Percentiles rank a stretch among this genome's conserved stretches.
These are phyloP conservation scores for Trichosporon coremiiforme DNA, from an alignment of 1,284 basidiomycete genomes.

Conservation along the genomic window DNA sequence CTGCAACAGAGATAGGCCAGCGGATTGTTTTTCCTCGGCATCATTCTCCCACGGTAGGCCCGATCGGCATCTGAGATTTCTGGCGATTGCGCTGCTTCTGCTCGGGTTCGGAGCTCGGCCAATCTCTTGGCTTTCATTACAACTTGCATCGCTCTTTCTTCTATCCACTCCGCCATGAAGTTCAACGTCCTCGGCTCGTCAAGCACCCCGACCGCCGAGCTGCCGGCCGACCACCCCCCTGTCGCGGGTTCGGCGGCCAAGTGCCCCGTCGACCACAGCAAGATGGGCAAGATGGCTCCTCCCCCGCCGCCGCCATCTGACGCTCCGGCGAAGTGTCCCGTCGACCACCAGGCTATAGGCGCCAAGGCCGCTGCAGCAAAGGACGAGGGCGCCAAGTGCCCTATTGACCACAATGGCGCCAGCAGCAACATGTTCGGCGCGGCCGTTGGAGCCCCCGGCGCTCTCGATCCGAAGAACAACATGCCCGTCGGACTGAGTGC, in stretches of 20 bases:
- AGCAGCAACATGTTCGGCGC: conserved; percentile 21
- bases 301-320: neutral
- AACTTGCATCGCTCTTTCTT: neutral
- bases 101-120: conserved; percentile 6
- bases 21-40: neutral
- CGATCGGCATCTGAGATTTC: conserved; percentile 13
- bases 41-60: neutral
- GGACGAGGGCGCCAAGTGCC: conserved; percentile 45
- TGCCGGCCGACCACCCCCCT: conserved; percentile 30
- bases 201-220: neutral
- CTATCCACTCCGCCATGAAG: neutral
- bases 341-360: conserved; percentile 29
- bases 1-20: neutral
- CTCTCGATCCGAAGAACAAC: conserved; percentile 80
- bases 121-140: conserved; percentile 10
- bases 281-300: conserved; percentile 23
- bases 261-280: conserved; percentile 38
- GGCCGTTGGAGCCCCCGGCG: conserved; percentile 24
- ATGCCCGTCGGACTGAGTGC: conserved; percentile 73
- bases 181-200: conserved; percentile 16
- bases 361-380: conserved; percentile 18
- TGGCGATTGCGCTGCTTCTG: neutral
- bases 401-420: conserved; percentile 45
- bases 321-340: conserved; percentile 28
- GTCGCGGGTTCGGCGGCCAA: conserved; percentile 32